Percentiles rank a stretch among this genome's conserved stretches.
phyloP scores from a whole-genome alignment of 495 filamentous ascomycete genomes.

The Margaritispora aquatica region DNA sequence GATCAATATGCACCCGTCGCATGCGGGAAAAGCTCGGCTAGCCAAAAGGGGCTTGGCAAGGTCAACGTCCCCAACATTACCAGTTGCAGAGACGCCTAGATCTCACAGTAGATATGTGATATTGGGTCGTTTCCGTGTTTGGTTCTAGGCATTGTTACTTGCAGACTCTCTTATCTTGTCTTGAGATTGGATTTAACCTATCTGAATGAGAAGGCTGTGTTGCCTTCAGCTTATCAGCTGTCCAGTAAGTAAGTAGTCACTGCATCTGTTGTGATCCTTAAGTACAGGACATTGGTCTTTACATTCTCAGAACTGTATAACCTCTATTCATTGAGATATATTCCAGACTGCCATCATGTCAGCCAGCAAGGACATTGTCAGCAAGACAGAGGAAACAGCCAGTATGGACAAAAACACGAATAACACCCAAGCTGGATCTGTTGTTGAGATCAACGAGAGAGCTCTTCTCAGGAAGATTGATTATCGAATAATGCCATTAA shows the following conservation, averaged over 20 bases:
- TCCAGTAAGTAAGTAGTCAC: background rate
- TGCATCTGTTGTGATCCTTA: background rate
- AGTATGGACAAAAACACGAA: background rate
- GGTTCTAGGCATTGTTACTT: too few species aligned
- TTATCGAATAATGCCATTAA: slow-evolving; percentile 48
- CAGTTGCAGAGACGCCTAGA: background rate
- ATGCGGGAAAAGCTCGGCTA: background rate
- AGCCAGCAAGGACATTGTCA: background rate
- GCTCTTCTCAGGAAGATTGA: slow-evolving; percentile 44
- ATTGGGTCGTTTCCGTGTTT: too few species aligned
- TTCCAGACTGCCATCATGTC: background rate
- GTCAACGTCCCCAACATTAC: background rate
- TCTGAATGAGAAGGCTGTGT: too few species aligned
- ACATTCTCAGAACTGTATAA: background rate
- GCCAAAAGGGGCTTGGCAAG: background rate
- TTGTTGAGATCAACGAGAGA: background rate
- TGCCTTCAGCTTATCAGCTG: background rate
- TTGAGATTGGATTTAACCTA: too few species aligned
- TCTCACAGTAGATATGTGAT: too few species aligned
- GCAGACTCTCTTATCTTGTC: too few species aligned
- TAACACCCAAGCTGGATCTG: background rate
- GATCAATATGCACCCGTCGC: background rate
- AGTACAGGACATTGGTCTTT: background rate
- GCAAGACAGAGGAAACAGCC: background rate
- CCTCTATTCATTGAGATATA: background rate